Evolutionary conservation across 1,139 yeast genomes (phyloP).

Genomic region (Wickerhamomyces sp.): DNA sequence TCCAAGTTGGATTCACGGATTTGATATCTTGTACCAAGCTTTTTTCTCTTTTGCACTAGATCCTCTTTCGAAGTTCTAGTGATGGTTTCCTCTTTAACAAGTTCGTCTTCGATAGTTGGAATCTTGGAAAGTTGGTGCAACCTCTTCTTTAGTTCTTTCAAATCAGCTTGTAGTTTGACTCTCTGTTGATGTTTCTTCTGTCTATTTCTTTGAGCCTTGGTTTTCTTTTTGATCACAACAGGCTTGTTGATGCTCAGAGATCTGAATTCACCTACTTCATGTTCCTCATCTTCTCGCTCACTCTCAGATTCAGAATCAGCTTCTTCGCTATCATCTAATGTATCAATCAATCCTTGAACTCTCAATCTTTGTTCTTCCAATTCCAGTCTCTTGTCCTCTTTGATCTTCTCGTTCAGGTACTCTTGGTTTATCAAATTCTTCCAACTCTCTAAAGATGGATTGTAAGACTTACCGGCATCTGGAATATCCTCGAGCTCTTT

Average conservation of each 20-base stretch:
- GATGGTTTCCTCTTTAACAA: conserved; percentile 22
- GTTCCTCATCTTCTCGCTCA: conserved; percentile 24
- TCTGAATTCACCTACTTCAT: conserved; percentile 12
- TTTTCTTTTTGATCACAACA: conserved; percentile 65
- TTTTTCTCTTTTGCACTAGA: conserved; percentile 30
- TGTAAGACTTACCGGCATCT: conserved; percentile 88
- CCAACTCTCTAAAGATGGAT: conserved; percentile 88
- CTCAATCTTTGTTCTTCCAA: conserved; percentile 57
- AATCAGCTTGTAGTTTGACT: conserved; percentile 47
- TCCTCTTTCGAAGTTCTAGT: conserved; percentile 23
- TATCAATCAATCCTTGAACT: conserved; percentile 59
- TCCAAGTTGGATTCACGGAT: conserved; percentile 66
- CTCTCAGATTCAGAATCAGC: conserved; percentile 33
- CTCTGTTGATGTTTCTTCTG: conserved; percentile 63
- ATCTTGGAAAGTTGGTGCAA: conserved; percentile 55
- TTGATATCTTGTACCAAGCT: conserved; percentile 47
- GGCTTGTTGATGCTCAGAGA: conserved; percentile 63
- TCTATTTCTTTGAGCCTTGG: conserved; percentile 70
- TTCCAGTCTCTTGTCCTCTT: conserved; percentile 58
- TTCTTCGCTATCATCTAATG: conserved; percentile 54
- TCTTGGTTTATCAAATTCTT: conserved; percentile 63
- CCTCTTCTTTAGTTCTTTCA: conserved; percentile 52
- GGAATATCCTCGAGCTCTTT: conserved; percentile 49
- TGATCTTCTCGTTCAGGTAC: conserved; percentile 56
- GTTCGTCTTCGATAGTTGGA: conserved; percentile 42